Percentiles rank a stretch among this genome's conserved stretches.
Conservation (phyloP, 257 asterid species). For the Scutellaria baicalensis region DNA sequence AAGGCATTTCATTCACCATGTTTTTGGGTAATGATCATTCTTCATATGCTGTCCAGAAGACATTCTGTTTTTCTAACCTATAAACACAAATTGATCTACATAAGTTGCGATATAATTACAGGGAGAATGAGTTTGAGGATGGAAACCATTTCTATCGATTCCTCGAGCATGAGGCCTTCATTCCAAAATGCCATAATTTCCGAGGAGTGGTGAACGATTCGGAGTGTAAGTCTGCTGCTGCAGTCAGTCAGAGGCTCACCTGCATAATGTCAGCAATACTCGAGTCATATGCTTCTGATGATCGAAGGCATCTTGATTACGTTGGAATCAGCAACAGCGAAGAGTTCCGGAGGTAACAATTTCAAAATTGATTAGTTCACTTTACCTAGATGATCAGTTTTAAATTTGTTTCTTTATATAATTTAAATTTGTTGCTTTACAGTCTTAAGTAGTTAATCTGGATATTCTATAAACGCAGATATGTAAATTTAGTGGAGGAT, state of each 20-base stretch:
- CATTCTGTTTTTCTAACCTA: neutral
- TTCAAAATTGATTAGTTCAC: neutral
- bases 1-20: slow-evolving; percentile 82
- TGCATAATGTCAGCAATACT: slow-evolving; percentile 79
- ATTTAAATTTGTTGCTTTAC: too few species aligned
- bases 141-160: slow-evolving; percentile 78
- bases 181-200: slow-evolving; percentile 74
- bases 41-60: neutral
- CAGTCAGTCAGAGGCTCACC: slow-evolving; percentile 46
- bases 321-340: slow-evolving; percentile 83
- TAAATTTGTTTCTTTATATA: too few species aligned
- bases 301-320: slow-evolving; percentile 58
- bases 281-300: slow-evolving; percentile 75
- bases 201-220: slow-evolving; percentile 61
- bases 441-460: neutral
- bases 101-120: slow-evolving; percentile 13
- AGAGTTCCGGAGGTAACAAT: slow-evolving; percentile 77
- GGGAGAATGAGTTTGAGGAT: slow-evolving; percentile 85
- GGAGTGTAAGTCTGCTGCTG: slow-evolving; percentile 53
- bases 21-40: slow-evolving; percentile 60
- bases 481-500: slow-evolving; percentile 57
- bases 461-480: slow-evolving; percentile 36
- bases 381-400: too few species aligned
- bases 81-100: neutral
- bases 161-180: slow-evolving; percentile 85